Base-by-base conservation (phyloP, 1,139 yeast genomes). In the Sugiyamaella novakii region DNA sequence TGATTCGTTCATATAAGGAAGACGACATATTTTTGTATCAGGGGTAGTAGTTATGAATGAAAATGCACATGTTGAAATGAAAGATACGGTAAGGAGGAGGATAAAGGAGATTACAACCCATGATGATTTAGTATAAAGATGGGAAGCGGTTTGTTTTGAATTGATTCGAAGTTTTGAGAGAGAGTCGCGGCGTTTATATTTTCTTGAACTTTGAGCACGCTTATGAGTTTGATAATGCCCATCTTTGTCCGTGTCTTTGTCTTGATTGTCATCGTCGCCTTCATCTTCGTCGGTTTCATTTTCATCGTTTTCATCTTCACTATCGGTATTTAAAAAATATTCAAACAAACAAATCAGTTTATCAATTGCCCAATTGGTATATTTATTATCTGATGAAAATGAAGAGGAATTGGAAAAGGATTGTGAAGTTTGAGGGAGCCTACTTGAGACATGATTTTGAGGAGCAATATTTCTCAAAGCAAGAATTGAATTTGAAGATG, bases 1-100 rank as follows among this genome's bases (percentile, higher is more conserved):
- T 0, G 89, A 79, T 0, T 95, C 96, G 25, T 52, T 51, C 66
- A 62, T 62, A 49, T 56, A 61, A 7, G 63, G 59, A 59, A 60
- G 55, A 35, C 59, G 57, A 43, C 66, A 62, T 37, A 52, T 49
- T 28, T 51, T 46, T 12, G 49, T 44, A 30, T 58, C 62, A n/a
- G 54, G 49, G n/a, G 38, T 51, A 27, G 40, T 24, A 11, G 38
- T 33, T 14, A 43, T 24, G 33, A 54, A 55, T 2, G 58, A 43
- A 29, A 35, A 38, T 24, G 52, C 52, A 37, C 52, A 48, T 14
- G 36, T 3, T 10, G 47, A 42, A n/a, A 55, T 22, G 35, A 54
- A 43, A 19, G 33, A 25, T 2, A 48, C 15, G 8, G 58, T 34
- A 1, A 50, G 21, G 17, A 47, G 3, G 10, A 36, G 27, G 29